Evolutionary conservation across 345 rosid genomes (phyloP), one percentile per base, ranked within the genome.

Genomic region (Raphanus sativus): DNA sequence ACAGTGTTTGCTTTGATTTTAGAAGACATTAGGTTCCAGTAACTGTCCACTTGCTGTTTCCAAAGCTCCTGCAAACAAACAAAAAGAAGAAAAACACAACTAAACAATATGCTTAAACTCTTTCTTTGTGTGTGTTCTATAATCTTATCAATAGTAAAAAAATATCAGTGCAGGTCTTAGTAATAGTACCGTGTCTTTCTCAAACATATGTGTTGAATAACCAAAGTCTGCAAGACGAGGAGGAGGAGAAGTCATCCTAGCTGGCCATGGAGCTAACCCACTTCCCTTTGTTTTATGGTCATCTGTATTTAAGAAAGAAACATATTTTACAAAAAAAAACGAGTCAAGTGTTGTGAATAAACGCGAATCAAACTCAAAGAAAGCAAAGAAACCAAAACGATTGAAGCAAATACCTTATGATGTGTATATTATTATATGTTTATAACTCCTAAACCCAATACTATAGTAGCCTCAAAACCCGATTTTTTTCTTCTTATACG

Each of bases 231-330:
- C 87, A 81, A 95, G 94, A 59, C 97, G 85, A 5, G 94, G 97
- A 78, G 98, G 89, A 75, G 97, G 87, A 65, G 94, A 75, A 40
- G 88, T 93, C 84, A 88, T 69, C 65, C 99, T 87, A 72, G 97
- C 90, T 13, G 99, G 99, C 99, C 99, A 95, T 48, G 99, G 97
- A 72, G 96, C 93, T 86, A 95, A 87, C 30, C 90, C 97, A 83
- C 97, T 91, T 60, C 97, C 99, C 80, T 86, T 85, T 17, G 82
- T 87, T 79, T 71, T 83, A 15, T 92, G 97, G 76, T 87, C 91
- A 84, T 87, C 99, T 93, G 74, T 58, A 4, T 15, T 48, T 13
- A 42, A 48, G 4, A 48, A 45, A 12, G 15, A 45, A 45, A 45
- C 5, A 11, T 1, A 45, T 8, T 50, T n/a, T n/a, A n/a, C n/a